Evolutionary conservation across 495 filamentous ascomycete species (phyloP).

Genomic region (Talaromyces proteolyticus): DNA sequence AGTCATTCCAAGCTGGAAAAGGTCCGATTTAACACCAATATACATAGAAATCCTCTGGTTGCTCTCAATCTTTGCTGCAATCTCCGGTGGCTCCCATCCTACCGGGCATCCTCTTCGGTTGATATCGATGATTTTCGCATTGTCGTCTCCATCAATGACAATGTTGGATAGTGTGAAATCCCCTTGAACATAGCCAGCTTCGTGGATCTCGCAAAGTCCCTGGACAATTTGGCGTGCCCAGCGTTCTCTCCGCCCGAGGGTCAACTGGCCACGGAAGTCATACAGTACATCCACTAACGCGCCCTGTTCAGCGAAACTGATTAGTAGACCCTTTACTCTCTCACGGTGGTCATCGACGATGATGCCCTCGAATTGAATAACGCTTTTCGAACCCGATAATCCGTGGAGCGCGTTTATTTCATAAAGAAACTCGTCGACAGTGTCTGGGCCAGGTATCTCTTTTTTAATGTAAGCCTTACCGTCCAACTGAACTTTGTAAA

Average conservation of each 20-base stretch:
- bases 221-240: constrained; percentile 93
- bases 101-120: constrained; percentile 93
- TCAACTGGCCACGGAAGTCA: constrained; percentile 56
- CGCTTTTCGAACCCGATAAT: constrained; percentile 63
- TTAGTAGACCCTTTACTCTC: constrained; percentile 82
- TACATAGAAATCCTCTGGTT: constrained; percentile 96
- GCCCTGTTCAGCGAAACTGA: constrained; percentile 83
- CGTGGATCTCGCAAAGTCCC: constrained; percentile 88
- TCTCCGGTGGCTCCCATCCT: constrained; percentile 96
- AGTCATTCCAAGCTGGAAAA: constrained; percentile 96
- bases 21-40: constrained; percentile 95
- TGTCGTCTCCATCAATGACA: constrained; percentile 76
- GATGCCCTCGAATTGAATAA: constrained; percentile 84
- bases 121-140: constrained; percentile 98
- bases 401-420: constrained; percentile 91
- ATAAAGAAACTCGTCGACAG: constrained; percentile 94
- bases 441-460: constrained; percentile 95
- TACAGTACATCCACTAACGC: constrained; percentile 89
- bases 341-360: constrained; percentile 76
- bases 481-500: constrained; percentile 80
- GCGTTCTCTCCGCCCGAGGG: constrained; percentile 72
- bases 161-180: constrained; percentile 98
- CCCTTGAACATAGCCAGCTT: constrained; percentile 93
- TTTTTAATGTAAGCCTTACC: constrained; percentile 84
- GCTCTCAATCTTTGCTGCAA: constrained; percentile 78